Evolutionary conservation across 108 stramenopile genomes (phyloP).

Genomic region (Nitzschia sp.): DNA sequence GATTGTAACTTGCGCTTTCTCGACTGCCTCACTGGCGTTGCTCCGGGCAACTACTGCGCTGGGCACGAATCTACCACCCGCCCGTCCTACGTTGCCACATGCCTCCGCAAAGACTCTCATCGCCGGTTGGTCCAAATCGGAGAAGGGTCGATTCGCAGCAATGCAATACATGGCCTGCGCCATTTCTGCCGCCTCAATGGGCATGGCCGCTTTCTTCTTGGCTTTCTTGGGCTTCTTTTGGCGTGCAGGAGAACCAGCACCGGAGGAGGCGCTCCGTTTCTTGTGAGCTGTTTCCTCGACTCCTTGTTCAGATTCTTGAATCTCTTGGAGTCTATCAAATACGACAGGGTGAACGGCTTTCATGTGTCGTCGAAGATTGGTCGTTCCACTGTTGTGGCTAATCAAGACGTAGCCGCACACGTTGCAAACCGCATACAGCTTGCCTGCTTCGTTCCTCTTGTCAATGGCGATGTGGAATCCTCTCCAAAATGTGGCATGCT

Average conservation of each 20-base stretch:
- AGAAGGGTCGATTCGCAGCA: slow-evolving; percentile 2
- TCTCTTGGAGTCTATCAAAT: not conserved
- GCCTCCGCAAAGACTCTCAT: not conserved
- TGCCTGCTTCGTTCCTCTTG: not conserved
- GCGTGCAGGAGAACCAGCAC: not conserved
- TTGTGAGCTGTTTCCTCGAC: not conserved
- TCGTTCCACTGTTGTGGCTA: slow-evolving; percentile 15
- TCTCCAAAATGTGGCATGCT: slow-evolving; percentile 10
- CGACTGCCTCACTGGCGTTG: not conserved
- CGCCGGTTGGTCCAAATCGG: slow-evolving; percentile 2
- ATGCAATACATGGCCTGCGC: slow-evolving; percentile 11
- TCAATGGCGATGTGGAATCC: slow-evolving; percentile 6
- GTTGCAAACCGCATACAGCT: slow-evolving; percentile 9
- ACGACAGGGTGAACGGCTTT: not conserved
- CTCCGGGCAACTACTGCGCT: not conserved
- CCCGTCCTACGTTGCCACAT: not conserved
- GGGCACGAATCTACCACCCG: not conserved
- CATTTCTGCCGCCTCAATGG: not conserved
- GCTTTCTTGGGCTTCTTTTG: not conserved
- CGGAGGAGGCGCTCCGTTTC: not conserved
- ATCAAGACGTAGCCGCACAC: slow-evolving; percentile 14
- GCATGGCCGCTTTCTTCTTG: not conserved
- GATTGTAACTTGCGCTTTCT: not conserved
- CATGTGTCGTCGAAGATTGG: slow-evolving; percentile 7
- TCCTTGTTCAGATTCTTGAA: not conserved